Evolutionary conservation across 495 filamentous ascomycete genomes (phyloP), one percentile per base, ranked within the genome.

Genomic region (Aspergillus coremiiformis): DNA sequence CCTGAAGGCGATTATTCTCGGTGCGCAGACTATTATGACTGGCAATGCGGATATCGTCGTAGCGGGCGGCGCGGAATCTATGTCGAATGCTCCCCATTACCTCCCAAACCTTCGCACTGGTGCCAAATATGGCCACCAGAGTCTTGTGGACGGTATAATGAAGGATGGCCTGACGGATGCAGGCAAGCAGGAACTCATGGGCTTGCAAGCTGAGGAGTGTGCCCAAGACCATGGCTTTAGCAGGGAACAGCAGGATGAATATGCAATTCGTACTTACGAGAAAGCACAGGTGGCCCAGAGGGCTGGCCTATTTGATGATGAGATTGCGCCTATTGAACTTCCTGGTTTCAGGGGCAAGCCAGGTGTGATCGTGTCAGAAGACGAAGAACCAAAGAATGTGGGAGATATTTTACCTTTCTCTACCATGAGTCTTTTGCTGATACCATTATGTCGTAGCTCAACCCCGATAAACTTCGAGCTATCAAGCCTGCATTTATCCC

Each of bases 51-150:
- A 87, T 45, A 80, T 93, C 55, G 83, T 97, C 33, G 85, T 98
- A 14, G 94, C 89, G 37, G 93, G 92, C 59, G 93, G 93, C 52
- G 81, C 91, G 52, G 93, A 98, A 77, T 93, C 88, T 72, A 98
- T 98, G 93, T 91, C 89, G 55, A 97, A 96, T 74, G 78, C 83
- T 44, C 94, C 94, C n/a, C 90, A 97, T 74, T 98, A 98, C 75
- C 82, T 95, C 39, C 88, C 89, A 39, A 85, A 75, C 61, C 74
- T 90, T 22, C 87, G 93, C 58, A 81, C 70, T 44, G 93, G 93
- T 44, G 80, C 83, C 65, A 96, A 96, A 74, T 97, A 88, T 71
- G 93, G 93, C 60, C 78, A 95, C 73, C 84, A 87, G 65, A 80
- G 71, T 27, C 73, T 97, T 51, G 78, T 97, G 12, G 93, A 98